These are phyloP conservation scores for Protostelium mycophagum DNA, from an alignment of 78 protist genomes.

Conservation along the genomic window DNA sequence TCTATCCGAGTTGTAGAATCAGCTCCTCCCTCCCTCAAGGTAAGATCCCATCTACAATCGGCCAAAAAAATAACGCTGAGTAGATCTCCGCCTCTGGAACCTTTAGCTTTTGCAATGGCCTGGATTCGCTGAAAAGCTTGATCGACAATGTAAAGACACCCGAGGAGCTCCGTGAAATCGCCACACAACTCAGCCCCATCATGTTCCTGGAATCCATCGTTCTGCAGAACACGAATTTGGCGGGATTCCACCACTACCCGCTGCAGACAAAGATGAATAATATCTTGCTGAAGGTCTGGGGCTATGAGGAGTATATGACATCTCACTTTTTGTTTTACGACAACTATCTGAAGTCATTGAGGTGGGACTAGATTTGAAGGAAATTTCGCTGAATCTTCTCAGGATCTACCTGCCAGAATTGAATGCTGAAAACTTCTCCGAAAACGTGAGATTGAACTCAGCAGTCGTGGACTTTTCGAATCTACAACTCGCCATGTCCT, in stretches of 20 bases:
- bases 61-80: neutral
- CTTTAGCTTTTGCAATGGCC: neutral
- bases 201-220: neutral
- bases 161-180: neutral
- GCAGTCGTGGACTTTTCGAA: neutral
- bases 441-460: neutral
- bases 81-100: neutral
- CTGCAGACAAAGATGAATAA: neutral
- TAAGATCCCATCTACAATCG: neutral
- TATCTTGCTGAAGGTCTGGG: neutral
- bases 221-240: neutral
- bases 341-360: neutral
- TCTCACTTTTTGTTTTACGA: neutral
- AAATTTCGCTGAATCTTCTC: neutral
- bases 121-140: neutral
- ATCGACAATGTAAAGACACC: too few relatives aligned
- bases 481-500: neutral
- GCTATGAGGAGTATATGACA: neutral
- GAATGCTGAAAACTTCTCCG: neutral
- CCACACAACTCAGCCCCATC: neutral
- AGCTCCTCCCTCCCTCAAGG: neutral
- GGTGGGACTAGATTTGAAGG: neutral
- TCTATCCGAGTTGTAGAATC: neutral
- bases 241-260: neutral
- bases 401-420: neutral